A percentile compares a stretch with the other conserved stretches of the same genome.
Conservation (phyloP, 306 rosid species). For the Senna tora region DNA sequence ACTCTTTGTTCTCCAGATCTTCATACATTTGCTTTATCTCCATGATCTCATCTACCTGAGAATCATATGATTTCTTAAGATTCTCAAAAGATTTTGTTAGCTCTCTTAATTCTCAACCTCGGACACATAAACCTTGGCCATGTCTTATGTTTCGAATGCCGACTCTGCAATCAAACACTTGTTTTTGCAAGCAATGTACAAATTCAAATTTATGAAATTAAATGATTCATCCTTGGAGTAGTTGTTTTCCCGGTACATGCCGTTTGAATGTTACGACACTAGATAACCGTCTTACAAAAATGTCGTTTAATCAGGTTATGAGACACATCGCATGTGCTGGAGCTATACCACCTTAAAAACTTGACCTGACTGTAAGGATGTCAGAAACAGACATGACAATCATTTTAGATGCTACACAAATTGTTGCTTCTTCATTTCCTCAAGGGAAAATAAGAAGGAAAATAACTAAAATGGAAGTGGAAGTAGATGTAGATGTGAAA, state of each 20-base stretch:
- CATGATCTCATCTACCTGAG: slow-evolving; percentile 45
- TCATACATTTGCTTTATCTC: slow-evolving; percentile 42
- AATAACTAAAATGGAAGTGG: too few relatives aligned
- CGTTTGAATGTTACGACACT: neutral
- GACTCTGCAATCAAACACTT: too few relatives aligned
- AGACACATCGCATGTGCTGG: neutral
- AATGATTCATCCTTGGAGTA: neutral
- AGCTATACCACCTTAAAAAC: neutral
- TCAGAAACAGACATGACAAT: neutral
- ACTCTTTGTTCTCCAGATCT: slow-evolving; percentile 57
- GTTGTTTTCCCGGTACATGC: neutral
- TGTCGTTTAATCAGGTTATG: neutral
- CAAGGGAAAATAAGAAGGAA: neutral
- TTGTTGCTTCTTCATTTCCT: neutral
- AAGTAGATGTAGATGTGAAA: too few relatives aligned
- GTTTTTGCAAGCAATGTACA: too few relatives aligned
- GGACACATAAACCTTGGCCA: slow-evolving; percentile 62
- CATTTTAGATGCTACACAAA: neutral
- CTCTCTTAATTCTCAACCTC: slow-evolving; percentile 63
- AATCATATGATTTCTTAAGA: slow-evolving; percentile 62
- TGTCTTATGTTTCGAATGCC: slow-evolving; percentile 36
- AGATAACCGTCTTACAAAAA: neutral
- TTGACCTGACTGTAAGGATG: neutral
- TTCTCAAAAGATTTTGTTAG: slow-evolving; percentile 54
- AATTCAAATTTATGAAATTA: neutral